Conservation (phyloP, 306 rosid species). For the Rosa rugosa region DNA sequence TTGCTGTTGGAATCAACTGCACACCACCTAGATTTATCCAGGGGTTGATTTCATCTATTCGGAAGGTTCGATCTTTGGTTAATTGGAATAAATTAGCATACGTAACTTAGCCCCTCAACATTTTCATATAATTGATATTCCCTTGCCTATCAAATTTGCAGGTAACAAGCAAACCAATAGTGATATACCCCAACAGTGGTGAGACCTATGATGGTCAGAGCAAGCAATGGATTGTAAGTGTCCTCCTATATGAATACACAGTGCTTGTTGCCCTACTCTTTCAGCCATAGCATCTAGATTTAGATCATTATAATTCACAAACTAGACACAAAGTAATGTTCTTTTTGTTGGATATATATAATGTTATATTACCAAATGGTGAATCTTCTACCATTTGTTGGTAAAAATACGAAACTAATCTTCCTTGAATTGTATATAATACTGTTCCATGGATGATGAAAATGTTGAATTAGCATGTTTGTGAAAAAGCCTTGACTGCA, state of each 20-base stretch:
- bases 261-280: no score
- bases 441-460: not conserved
- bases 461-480: not conserved
- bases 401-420: not conserved
- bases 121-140: no score
- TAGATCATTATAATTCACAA: constrained; percentile 29
- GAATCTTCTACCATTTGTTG: not conserved
- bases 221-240: no score
- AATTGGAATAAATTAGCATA: no score
- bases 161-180: no score
- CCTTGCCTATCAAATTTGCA: no score
- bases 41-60: constrained; percentile 56
- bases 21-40: constrained; percentile 84
- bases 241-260: no score
- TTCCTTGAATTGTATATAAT: not conserved
- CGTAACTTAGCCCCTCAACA: no score
- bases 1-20: constrained; percentile 85
- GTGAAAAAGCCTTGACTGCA: not conserved
- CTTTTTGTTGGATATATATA: not conserved
- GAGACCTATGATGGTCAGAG: no score
- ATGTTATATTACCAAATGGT: not conserved
- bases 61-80: constrained; percentile 29
- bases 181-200: no score
- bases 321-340: not conserved
- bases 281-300: not conserved